Conservation (phyloP, 108 stramenopile species). For the Nitzschia sp. region DNA sequence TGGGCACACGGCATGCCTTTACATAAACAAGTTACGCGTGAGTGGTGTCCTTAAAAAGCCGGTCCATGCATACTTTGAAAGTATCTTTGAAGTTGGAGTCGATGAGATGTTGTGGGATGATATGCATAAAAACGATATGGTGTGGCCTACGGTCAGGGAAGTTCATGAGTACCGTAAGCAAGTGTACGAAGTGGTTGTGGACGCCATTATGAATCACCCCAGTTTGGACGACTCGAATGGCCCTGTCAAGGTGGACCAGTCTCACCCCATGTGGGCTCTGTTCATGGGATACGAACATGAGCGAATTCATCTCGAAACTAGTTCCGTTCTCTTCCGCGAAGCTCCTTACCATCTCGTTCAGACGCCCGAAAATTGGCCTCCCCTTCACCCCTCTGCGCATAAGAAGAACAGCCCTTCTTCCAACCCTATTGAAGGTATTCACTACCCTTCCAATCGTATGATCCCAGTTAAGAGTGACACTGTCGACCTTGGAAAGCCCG, state of each 20-base stretch:
- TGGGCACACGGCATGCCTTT: slow-evolving; percentile 90
- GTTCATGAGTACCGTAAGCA: slow-evolving; percentile 83
- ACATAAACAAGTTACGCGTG: slow-evolving; percentile 92
- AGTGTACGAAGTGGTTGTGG: slow-evolving; percentile 71
- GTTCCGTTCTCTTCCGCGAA: slow-evolving; percentile 91
- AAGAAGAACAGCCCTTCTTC: slow-evolving; percentile 28
- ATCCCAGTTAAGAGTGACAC: slow-evolving; percentile 46
- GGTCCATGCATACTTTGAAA: slow-evolving; percentile 86
- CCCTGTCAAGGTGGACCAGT: slow-evolving; percentile 56
- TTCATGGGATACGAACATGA: slow-evolving; percentile 90
- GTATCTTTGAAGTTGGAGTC: slow-evolving; percentile 92
- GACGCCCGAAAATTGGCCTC: slow-evolving; percentile 79
- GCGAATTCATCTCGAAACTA: slow-evolving; percentile 95
- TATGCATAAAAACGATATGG: slow-evolving; percentile 88
- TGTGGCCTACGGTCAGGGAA: slow-evolving; percentile 90
- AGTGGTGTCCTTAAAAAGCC: slow-evolving; percentile 77
- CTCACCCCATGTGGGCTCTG: slow-evolving; percentile 86
- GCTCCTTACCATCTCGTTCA: slow-evolving; percentile 82
- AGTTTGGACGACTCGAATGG: slow-evolving; percentile 59
- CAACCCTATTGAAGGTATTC: slow-evolving; percentile 53
- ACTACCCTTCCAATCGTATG: slow-evolving; percentile 75
- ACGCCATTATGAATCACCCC: slow-evolving; percentile 79
- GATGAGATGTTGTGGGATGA: slow-evolving; percentile 98
- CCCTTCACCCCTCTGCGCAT: slow-evolving; percentile 68
- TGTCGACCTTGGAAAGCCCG: slow-evolving; percentile 87